Conservation (phyloP, 2,329 filamentous ascomycete species). For the Aspergillus japonicus region DNA sequence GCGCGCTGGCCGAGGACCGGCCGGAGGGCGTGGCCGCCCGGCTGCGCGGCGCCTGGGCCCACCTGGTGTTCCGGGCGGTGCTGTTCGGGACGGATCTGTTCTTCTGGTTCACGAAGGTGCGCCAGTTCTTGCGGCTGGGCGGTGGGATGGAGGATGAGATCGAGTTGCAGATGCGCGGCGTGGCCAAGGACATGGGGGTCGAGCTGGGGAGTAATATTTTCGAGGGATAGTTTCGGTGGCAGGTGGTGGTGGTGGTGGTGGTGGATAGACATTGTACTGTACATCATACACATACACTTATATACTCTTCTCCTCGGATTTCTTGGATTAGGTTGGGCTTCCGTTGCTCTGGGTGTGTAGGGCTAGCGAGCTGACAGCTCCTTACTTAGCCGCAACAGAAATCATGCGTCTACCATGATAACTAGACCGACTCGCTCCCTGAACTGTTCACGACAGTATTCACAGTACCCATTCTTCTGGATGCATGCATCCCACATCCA, state of each 20-base stretch:
- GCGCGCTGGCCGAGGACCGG: conserved; percentile 75
- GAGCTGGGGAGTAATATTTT: conserved; percentile 88
- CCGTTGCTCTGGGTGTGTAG: too few species aligned
- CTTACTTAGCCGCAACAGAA: too few species aligned
- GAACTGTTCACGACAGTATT: too few species aligned
- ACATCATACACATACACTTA: neutral
- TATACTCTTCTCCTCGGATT: neutral
- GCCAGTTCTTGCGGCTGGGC: conserved; percentile 73
- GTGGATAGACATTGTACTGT: too few species aligned
- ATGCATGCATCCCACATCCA: too few species aligned
- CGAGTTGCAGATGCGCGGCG: conserved; percentile 78
- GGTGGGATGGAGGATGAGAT: conserved; percentile 93
- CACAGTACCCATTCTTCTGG: too few species aligned
- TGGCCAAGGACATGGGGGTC: conserved; percentile 88
- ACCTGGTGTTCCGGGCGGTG: conserved; percentile 78
- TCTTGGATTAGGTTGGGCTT: too few species aligned
- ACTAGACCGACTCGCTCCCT: too few species aligned
- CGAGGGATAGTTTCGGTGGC: conserved; percentile 60
- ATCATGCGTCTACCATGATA: too few species aligned
- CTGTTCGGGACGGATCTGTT: conserved; percentile 73
- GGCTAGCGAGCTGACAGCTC: too few species aligned
- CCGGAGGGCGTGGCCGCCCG: conserved; percentile 55
- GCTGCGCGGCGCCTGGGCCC: conserved; percentile 68
- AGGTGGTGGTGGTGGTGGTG: too few species aligned
- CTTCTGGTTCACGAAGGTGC: conserved; percentile 77